These are phyloP conservation scores for Secale cereale DNA, from an alignment of 176 grass and related monocot species.

Conservation along the genomic window DNA sequence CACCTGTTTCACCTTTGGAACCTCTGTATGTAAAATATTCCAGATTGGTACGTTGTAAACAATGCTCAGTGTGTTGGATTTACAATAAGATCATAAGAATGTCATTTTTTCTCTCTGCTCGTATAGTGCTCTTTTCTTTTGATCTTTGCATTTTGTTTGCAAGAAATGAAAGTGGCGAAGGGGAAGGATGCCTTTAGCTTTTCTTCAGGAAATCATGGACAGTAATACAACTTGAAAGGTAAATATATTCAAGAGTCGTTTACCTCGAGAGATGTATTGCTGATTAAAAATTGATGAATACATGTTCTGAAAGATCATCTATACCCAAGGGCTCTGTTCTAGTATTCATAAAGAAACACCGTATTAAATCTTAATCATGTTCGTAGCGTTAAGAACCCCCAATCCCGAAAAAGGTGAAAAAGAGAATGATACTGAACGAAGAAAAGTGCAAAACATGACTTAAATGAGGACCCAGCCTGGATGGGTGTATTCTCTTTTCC, in stretches of 20 bases:
- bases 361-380: neutral
- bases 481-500: neutral
- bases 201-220: slow-evolving; percentile 50
- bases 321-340: neutral
- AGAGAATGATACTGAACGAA: neutral
- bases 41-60: slow-evolving; percentile 61
- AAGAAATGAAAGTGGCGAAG: slow-evolving; percentile 78
- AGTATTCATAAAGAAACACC: neutral
- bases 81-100: slow-evolving; percentile 30
- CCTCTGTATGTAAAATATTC: slow-evolving; percentile 78
- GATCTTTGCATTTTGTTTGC: slow-evolving; percentile 97
- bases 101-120: slow-evolving; percentile 26
- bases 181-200: slow-evolving; percentile 56
- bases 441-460: neutral
- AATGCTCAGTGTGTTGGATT: slow-evolving; percentile 46
- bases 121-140: slow-evolving; percentile 71
- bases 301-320: slow-evolving; percentile 12
- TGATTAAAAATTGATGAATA: slow-evolving; percentile 17
- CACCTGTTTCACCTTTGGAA: slow-evolving; percentile 56
- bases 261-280: slow-evolving; percentile 30
- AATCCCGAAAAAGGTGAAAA: neutral
- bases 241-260: slow-evolving; percentile 39
- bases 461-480: neutral
- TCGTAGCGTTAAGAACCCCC: neutral
- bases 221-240: slow-evolving; percentile 49